Percentiles rank a stretch among this genome's conserved stretches.
These are phyloP conservation scores for Kwoniella shivajii DNA, from an alignment of 1,284 basidiomycete genomes.

Conservation along the genomic window DNA sequence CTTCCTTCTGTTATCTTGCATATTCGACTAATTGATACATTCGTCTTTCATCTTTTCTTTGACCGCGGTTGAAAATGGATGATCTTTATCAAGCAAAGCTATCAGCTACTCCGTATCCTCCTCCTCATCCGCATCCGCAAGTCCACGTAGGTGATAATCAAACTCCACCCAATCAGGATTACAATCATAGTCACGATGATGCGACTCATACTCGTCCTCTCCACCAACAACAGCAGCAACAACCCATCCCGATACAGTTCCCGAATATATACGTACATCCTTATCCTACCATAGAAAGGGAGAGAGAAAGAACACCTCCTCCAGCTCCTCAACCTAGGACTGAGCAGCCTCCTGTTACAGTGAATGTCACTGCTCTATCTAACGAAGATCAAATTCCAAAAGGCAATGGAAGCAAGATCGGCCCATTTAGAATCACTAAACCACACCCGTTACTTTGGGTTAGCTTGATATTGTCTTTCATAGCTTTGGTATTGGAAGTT, in stretches of 20 bases:
- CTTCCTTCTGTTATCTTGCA: not conserved
- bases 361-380: constrained; percentile 2
- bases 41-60: constrained; percentile 1
- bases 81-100: constrained; percentile 22
- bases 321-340: constrained; percentile 12
- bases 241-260: constrained; percentile 34
- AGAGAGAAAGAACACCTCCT: constrained; percentile 1
- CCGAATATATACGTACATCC: constrained; percentile 38
- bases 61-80: constrained; percentile 15
- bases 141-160: constrained; percentile 5
- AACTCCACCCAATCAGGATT: constrained; percentile 6
- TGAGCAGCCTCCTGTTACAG: constrained; percentile 7
- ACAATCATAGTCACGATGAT: constrained; percentile 1
- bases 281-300: constrained; percentile 18
- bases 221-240: not conserved
- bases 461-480: constrained; percentile 34
- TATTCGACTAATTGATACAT: not conserved
- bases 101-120: constrained; percentile 11
- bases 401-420: constrained; percentile 1
- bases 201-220: constrained; percentile 4
- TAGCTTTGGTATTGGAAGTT: constrained; percentile 44
- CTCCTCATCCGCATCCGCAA: constrained; percentile 6
- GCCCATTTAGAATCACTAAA: constrained; percentile 13
- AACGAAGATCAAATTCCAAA: not conserved
- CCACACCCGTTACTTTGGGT: constrained; percentile 51